These are phyloP conservation scores for Conticribra weissflogii DNA, from an alignment of 108 stramenopile genomes.

Conservation along the genomic window DNA sequence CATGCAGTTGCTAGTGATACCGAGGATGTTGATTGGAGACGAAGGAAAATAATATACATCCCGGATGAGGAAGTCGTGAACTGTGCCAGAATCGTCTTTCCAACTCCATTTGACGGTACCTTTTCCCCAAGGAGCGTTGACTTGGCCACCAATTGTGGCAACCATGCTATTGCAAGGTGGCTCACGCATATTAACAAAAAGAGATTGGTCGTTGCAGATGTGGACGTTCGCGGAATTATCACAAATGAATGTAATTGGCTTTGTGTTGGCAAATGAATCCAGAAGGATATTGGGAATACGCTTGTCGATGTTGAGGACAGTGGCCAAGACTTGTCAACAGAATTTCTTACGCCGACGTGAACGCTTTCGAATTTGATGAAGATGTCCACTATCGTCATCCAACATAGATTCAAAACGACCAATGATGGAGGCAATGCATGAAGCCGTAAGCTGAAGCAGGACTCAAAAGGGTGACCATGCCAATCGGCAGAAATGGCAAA, in stretches of 20 bases:
- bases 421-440: too few species aligned
- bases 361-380: neutral
- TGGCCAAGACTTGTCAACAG: neutral
- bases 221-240: slow-evolving; percentile 2
- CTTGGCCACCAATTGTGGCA: neutral
- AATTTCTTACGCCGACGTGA: neutral
- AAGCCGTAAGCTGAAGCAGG: too few species aligned
- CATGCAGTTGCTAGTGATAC: neutral
- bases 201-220: neutral
- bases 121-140: neutral
- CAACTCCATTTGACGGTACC: slow-evolving; percentile 2
- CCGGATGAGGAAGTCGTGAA: neutral
- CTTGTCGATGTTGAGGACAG: neutral
- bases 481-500: too few species aligned
- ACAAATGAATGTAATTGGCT: neutral
- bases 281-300: neutral
- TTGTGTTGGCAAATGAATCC: neutral
- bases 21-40: slow-evolving; percentile 5
- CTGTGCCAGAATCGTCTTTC: neutral
- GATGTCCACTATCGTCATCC: too few species aligned
- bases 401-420: too few species aligned
- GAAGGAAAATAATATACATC: neutral
- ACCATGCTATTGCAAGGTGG: neutral
- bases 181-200: neutral
- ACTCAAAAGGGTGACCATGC: too few species aligned